Evolutionary conservation across 352 stramenopile genomes (phyloP).

Genomic region (Saprolegnia diclina): DNA sequence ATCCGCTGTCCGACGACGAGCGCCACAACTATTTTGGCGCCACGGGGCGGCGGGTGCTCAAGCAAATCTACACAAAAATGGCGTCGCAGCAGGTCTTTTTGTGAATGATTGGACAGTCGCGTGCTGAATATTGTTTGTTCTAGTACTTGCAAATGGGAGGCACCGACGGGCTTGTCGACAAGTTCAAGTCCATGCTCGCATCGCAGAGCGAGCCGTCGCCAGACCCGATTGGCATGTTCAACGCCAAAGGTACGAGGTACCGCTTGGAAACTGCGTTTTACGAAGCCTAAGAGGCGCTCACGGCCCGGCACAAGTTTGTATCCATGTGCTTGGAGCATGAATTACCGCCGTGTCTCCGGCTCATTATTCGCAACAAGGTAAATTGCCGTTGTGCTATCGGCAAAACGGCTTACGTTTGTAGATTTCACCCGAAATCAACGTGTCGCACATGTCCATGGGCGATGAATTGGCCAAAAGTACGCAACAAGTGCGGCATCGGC

Average conservation of each 20-base stretch:
- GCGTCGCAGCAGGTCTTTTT: constrained; percentile 9
- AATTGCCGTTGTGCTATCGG: background rate
- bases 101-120: background rate
- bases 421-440: constrained; percentile 75
- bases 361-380: constrained; percentile 56
- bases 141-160: constrained; percentile 20
- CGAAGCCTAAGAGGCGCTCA: constrained; percentile 31
- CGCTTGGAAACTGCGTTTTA: background rate
- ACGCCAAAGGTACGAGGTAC: constrained; percentile 2
- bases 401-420: constrained; percentile 28
- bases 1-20: background rate
- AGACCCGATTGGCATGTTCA: constrained; percentile 3
- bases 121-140: background rate
- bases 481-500: background rate
- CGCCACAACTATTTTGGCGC: constrained; percentile 12
- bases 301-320: constrained; percentile 67
- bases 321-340: constrained; percentile 66
- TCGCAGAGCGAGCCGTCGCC: constrained; percentile 18
- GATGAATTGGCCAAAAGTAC: constrained; percentile 46
- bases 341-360: constrained; percentile 58
- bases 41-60: background rate
- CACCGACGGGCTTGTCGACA: constrained; percentile 1
- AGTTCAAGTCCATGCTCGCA: constrained; percentile 19
- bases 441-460: constrained; percentile 76
- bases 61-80: constrained; percentile 23